These are phyloP conservation scores for Xylaria sp. DNA, from an alignment of 2,329 filamentous ascomycete species.

Conservation along the genomic window DNA sequence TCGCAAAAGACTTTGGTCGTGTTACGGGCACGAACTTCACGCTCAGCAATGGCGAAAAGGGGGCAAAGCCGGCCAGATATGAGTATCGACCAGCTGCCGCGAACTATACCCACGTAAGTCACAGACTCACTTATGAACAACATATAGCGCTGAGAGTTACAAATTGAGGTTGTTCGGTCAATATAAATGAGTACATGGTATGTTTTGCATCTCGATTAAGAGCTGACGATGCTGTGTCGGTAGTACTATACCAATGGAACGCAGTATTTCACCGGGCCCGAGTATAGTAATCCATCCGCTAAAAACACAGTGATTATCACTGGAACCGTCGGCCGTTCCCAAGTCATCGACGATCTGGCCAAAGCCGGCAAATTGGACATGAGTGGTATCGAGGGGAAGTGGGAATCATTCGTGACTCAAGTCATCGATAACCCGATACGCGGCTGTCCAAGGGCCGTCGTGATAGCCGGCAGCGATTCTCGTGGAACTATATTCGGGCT, in stretches of 20 bases:
- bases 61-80: conserved; percentile 54
- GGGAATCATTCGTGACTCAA: conserved; percentile 74
- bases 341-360: conserved; percentile 69
- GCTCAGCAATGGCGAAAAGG: conserved; percentile 60
- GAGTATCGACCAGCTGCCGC: conserved; percentile 56
- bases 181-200: not conserved
- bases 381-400: conserved; percentile 67
- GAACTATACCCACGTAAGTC: conserved; percentile 60
- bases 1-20: conserved; percentile 76
- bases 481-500: conserved; percentile 71
- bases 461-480: conserved; percentile 74
- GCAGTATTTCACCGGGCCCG: conserved; percentile 58
- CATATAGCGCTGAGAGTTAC: not conserved
- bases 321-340: conserved; percentile 74
- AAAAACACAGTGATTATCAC: conserved; percentile 71
- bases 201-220: not conserved
- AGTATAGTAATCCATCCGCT: conserved; percentile 55
- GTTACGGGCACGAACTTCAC: conserved; percentile 74
- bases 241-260: conserved; percentile 58
- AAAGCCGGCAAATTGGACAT: conserved; percentile 67
- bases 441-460: conserved; percentile 67
- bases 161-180: not conserved
- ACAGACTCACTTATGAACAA: not conserved
- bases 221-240: not conserved
- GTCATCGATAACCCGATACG: conserved; percentile 68